phyloP scores from a whole-genome alignment of 148 eudicot genomes.

The Cornus controversa region DNA sequence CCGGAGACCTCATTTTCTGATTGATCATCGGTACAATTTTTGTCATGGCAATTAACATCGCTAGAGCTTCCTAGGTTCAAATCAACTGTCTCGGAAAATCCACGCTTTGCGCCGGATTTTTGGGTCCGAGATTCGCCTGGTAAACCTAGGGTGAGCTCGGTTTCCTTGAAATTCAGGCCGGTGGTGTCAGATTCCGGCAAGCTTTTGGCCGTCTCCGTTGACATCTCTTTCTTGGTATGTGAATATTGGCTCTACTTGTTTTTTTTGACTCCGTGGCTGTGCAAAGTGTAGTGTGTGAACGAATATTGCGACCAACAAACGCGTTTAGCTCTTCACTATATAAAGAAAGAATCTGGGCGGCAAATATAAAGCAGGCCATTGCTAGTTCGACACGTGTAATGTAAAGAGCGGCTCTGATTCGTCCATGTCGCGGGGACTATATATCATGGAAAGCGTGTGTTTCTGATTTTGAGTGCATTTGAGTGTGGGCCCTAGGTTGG shows the following conservation, averaged over 20 bases:
- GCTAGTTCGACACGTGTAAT: slow-evolving; percentile 3
- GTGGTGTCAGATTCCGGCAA: slow-evolving; percentile 7
- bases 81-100: slow-evolving; percentile 15
- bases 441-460: slow-evolving; percentile 15
- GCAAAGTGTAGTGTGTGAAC: too few species aligned
- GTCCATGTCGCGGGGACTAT: slow-evolving; percentile 4
- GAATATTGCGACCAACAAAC: neutral
- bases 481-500: slow-evolving; percentile 12
- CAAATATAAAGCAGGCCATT: slow-evolving; percentile 2
- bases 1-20: neutral
- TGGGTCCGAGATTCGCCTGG: slow-evolving; percentile 19
- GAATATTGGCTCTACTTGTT: neutral
- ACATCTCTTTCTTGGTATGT: neutral
- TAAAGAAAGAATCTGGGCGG: neutral
- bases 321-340: neutral
- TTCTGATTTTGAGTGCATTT: neutral
- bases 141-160: slow-evolving; percentile 31
- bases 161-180: slow-evolving; percentile 21
- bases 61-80: neutral
- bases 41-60: neutral
- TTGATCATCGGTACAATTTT: neutral
- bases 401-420: slow-evolving; percentile 7
- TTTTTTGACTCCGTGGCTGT: too few species aligned
- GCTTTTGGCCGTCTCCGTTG: slow-evolving; percentile 1
- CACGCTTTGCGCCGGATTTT: slow-evolving; percentile 19